Conservation (phyloP, 805 yeast genomes). For the Hanseniaspora mollemarum region DNA sequence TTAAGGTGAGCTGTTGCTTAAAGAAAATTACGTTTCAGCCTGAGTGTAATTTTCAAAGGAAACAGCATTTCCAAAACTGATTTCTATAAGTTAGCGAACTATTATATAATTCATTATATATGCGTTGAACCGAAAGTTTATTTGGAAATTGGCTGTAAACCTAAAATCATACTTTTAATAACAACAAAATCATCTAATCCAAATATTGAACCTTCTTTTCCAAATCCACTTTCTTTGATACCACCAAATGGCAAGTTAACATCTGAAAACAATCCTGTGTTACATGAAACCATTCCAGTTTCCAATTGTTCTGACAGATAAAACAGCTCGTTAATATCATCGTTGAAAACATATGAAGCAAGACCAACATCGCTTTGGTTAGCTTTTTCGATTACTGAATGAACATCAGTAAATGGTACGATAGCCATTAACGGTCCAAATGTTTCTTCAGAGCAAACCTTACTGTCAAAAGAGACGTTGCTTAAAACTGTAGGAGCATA, state of each 20-base stretch:
- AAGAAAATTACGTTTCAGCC: no score
- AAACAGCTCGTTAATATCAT: conserved; percentile 40
- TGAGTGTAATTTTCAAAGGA: no score
- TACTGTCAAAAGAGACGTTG: conserved; percentile 41
- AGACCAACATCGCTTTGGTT: conserved; percentile 48
- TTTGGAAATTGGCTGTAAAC: conserved; percentile 27
- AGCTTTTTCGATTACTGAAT: conserved; percentile 44
- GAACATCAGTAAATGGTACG: conserved; percentile 41
- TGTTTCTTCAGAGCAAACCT: conserved; percentile 46
- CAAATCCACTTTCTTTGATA: conserved; percentile 55
- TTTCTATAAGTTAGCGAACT: no score
- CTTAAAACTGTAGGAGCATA: conserved; percentile 46
- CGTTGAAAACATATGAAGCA: conserved; percentile 49
- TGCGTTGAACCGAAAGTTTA: background rate
- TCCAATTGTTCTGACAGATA: conserved; percentile 47
- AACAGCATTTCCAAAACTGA: no score
- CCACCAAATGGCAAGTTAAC: conserved; percentile 53
- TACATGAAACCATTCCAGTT: conserved; percentile 55
- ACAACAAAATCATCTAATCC: conserved; percentile 53
- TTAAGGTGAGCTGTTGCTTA: no score
- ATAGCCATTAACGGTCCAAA: conserved; percentile 57
- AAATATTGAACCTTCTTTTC: conserved; percentile 54
- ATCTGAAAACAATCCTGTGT: conserved; percentile 48
- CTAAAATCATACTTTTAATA: conserved; percentile 42
- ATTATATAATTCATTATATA: no score